Percentiles rank a stretch among this genome's conserved stretches.
Conservation (phyloP, 75 land plant genomes). For the Larix kaempferi region DNA sequence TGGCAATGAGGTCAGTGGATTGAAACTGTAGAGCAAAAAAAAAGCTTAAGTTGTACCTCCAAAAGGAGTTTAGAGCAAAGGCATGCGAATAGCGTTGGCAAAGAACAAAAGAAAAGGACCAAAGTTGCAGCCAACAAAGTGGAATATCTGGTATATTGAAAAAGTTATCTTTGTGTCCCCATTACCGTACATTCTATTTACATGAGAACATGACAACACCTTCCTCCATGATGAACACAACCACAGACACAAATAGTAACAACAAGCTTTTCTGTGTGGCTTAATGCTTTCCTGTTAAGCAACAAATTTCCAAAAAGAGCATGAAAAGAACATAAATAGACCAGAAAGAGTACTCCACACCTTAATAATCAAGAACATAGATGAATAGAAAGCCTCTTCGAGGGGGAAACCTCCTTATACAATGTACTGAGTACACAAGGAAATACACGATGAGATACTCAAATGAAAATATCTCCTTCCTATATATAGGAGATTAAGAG, state of each 20-base stretch:
- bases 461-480: no score
- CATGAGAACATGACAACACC: neutral
- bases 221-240: neutral
- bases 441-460: no score
- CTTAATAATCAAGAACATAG: no score
- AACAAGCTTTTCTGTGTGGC: neutral
- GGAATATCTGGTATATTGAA: neutral
- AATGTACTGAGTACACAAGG: no score
- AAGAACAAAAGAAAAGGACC: neutral
- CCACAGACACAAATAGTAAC: neutral
- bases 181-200: neutral
- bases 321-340: no score
- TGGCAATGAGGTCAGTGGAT: neutral
- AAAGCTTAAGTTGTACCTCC: neutral
- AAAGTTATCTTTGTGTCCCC: neutral
- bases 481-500: no score
- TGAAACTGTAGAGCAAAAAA: neutral
- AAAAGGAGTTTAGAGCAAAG: constrained; percentile 3
- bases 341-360: no score
- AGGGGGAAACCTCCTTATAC: no score
- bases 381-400: no score
- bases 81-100: neutral
- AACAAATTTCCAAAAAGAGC: no score
- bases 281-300: neutral
- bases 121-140: neutral